phyloP scores from a whole-genome alignment of 805 yeast genomes.

The Wickerhamiella qilinensis region DNA sequence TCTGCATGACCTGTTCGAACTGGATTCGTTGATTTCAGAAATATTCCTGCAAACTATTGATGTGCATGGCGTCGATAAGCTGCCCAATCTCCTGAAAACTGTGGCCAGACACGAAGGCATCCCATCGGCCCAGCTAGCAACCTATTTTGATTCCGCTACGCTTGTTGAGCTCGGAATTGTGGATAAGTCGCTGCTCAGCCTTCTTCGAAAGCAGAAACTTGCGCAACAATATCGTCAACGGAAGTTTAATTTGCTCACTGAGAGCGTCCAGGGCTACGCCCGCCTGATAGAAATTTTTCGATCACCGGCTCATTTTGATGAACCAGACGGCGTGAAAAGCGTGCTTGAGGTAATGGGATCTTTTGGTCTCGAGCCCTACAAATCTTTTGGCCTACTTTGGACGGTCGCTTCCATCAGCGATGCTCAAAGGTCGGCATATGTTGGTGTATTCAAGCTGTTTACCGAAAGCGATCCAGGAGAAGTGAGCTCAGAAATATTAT shows the following conservation, averaged over 20 bases:
- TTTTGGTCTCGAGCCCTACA: constrained; percentile 1
- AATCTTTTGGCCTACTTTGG: too few species aligned
- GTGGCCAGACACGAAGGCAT: background rate
- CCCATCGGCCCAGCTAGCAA: background rate
- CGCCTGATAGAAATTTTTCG: background rate
- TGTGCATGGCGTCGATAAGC: background rate
- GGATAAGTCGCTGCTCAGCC: background rate
- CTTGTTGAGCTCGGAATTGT: background rate
- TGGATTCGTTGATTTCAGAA: background rate
- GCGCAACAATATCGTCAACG: background rate
- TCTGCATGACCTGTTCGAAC: background rate
- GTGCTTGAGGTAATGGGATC: constrained; percentile 1
- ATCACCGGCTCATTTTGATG: too few species aligned
- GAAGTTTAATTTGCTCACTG: background rate
- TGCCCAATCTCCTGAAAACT: background rate
- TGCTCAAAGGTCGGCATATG: too few species aligned
- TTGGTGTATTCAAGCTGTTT: too few species aligned
- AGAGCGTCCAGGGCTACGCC: constrained; percentile 2
- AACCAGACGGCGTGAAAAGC: background rate
- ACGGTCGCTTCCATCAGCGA: too few species aligned
- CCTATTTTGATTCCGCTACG: background rate
- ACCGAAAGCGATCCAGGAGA: too few species aligned
- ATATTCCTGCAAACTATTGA: background rate
- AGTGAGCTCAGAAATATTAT: too few species aligned
- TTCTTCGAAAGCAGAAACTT: background rate